Conservation (phyloP, 2,329 filamentous ascomycete genomes). For the Tolypocladium tropicale region DNA sequence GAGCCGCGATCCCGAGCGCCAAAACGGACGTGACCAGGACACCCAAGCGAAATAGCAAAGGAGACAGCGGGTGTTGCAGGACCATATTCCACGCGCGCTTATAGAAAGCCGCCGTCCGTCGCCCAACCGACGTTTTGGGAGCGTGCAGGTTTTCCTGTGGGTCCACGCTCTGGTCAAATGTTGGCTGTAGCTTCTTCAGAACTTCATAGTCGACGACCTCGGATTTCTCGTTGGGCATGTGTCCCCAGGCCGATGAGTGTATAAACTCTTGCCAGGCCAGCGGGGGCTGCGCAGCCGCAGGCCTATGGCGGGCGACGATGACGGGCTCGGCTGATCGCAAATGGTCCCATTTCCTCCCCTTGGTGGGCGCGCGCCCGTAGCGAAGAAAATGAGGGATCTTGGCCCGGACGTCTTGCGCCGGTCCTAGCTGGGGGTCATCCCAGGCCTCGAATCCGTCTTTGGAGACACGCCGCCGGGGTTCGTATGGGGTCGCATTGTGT, state of each 20-base stretch:
- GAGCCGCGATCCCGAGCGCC: slow-evolving; percentile 67
- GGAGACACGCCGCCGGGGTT: slow-evolving; percentile 32
- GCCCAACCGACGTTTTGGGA: slow-evolving; percentile 16
- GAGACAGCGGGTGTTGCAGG: slow-evolving; percentile 75
- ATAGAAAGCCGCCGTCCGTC: slow-evolving; percentile 22
- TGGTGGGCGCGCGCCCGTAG: slow-evolving; percentile 33
- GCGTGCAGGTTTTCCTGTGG: slow-evolving; percentile 19
- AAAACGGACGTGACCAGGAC: slow-evolving; percentile 76
- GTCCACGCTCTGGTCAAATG: slow-evolving; percentile 29
- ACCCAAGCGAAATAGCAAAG: slow-evolving; percentile 69
- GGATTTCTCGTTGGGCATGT: slow-evolving; percentile 33
- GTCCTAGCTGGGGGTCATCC: slow-evolving; percentile 25
- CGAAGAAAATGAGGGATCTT: slow-evolving; percentile 36
- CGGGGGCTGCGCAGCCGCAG: slow-evolving; percentile 28
- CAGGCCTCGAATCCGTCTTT: slow-evolving; percentile 36
- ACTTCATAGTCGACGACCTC: slow-evolving; percentile 35
- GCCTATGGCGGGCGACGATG: slow-evolving; percentile 40
- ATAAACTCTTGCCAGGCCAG: slow-evolving; percentile 43
- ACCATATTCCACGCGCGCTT: slow-evolving; percentile 58
- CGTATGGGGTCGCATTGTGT: slow-evolving; percentile 30
- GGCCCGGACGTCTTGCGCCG: slow-evolving; percentile 20
- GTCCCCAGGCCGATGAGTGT: slow-evolving; percentile 41
- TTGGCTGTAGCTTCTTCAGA: slow-evolving; percentile 35
- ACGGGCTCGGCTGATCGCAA: slow-evolving; percentile 48
- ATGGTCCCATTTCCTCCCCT: slow-evolving; percentile 49